These are phyloP conservation scores for Guadua angustifolia DNA, from an alignment of 176 grass and related monocot genomes.

Conservation along the genomic window DNA sequence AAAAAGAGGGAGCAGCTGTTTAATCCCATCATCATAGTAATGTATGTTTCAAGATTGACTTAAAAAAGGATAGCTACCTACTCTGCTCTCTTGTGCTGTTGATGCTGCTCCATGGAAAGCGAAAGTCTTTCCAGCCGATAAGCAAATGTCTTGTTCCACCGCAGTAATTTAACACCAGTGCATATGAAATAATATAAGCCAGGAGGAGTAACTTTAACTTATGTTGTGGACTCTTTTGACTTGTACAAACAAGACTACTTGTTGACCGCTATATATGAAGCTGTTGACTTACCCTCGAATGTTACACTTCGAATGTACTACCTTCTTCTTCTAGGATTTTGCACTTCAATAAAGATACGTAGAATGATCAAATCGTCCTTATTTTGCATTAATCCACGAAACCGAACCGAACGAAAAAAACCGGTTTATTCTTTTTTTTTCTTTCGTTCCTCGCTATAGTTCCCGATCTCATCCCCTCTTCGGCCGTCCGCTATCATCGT, in stretches of 20 bases:
- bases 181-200: slow-evolving; percentile 54
- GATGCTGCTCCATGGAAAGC: slow-evolving; percentile 31
- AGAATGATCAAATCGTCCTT: too few species aligned
- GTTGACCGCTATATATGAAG: slow-evolving; percentile 26
- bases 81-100: slow-evolving; percentile 22
- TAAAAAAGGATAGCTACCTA: slow-evolving; percentile 35
- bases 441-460: too few species aligned
- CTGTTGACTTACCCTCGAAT: background rate
- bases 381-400: too few species aligned
- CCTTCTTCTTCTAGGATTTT: too few species aligned
- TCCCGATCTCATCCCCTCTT: too few species aligned
- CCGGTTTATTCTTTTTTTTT: too few species aligned
- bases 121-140: slow-evolving; percentile 19
- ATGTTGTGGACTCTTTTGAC: slow-evolving; percentile 39
- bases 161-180: slow-evolving; percentile 49
- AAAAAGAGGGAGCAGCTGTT: slow-evolving; percentile 20
- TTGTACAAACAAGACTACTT: slow-evolving; percentile 12
- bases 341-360: too few species aligned
- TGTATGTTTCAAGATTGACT: slow-evolving; percentile 46
- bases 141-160: slow-evolving; percentile 23
- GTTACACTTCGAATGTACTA: background rate
- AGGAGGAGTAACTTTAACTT: slow-evolving; percentile 42
- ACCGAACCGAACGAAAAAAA: too few species aligned
- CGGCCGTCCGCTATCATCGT: too few species aligned
- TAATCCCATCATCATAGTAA: slow-evolving; percentile 34